Percentiles rank a stretch among this genome's conserved stretches.
These are phyloP conservation scores for Chlamydomonas sp. DNA, from an alignment of 139 green algal species.

Conservation along the genomic window DNA sequence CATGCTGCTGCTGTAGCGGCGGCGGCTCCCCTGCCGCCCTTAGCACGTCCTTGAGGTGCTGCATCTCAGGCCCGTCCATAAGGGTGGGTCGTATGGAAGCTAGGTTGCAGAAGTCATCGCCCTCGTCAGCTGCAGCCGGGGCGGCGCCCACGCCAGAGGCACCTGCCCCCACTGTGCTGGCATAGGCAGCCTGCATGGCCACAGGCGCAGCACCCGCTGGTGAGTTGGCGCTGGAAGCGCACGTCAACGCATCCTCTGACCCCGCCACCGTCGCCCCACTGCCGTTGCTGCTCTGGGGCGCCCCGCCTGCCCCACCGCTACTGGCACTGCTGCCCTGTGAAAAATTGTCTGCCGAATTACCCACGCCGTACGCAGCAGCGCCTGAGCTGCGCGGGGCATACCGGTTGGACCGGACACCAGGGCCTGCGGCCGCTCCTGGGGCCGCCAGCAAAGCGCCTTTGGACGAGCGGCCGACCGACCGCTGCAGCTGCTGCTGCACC, in stretches of 20 bases:
- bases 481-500: too few species aligned
- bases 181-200: too few species aligned
- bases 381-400: too few species aligned
- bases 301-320: not conserved
- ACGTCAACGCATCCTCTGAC: too few species aligned
- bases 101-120: conserved; percentile 15
- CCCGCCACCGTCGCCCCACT: too few species aligned
- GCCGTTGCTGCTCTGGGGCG: too few species aligned
- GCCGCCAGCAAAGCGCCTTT: too few species aligned
- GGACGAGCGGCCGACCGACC: too few species aligned
- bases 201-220: too few species aligned
- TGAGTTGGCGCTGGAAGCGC: too few species aligned
- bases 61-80: conserved; percentile 7
- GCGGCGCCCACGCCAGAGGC: not conserved
- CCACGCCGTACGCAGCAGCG: not conserved
- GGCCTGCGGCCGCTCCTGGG: too few species aligned
- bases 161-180: not conserved
- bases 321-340: not conserved
- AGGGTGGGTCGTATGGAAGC: conserved; percentile 28
- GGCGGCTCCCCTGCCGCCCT: not conserved
- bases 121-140: not conserved
- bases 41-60: conserved; percentile 4
- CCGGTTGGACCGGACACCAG: too few species aligned
- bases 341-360: conserved; percentile 21
- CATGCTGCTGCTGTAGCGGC: not conserved